Conservation (phyloP, 139 green algal species). For the Ulvella scutata region DNA sequence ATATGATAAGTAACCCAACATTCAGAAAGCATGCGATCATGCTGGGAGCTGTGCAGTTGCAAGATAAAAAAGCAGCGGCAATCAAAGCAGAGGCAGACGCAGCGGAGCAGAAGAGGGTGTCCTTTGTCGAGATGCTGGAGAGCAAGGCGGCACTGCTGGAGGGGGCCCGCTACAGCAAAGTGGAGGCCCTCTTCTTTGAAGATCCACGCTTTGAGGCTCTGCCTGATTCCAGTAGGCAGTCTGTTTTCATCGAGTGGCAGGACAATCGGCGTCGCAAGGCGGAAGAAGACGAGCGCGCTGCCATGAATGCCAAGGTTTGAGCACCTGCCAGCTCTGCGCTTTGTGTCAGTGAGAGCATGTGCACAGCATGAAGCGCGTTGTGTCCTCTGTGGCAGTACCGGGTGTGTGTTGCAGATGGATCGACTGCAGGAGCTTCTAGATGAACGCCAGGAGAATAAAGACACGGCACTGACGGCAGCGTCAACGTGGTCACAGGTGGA, state of each 20-base stretch:
- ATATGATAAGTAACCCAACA: too few relatives aligned
- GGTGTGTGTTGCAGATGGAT: not conserved
- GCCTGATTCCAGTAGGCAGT: not conserved
- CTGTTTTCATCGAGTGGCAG: not conserved
- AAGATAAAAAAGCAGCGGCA: not conserved
- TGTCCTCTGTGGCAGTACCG: not conserved
- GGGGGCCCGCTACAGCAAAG: constrained; percentile 26
- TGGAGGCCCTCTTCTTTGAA: constrained; percentile 32
- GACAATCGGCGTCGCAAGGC: not conserved
- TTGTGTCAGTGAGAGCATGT: too few relatives aligned
- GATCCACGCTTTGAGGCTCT: constrained; percentile 43
- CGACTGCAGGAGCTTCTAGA: not conserved
- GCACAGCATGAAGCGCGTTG: not conserved
- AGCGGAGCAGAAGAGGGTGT: constrained; percentile 18
- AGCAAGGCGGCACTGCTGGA: constrained; percentile 18
- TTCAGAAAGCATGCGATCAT: too few relatives aligned
- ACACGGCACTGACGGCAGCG: not conserved
- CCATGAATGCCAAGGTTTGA: not conserved
- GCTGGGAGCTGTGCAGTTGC: not conserved
- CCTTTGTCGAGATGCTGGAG: constrained; percentile 41
- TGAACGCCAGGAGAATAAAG: not conserved
- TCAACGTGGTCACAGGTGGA: not conserved
- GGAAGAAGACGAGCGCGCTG: not conserved
- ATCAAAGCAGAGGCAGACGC: not conserved
- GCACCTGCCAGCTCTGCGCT: not conserved